Conservation (phyloP, 352 stramenopile species). For the Phytophthora foliorum region DNA sequence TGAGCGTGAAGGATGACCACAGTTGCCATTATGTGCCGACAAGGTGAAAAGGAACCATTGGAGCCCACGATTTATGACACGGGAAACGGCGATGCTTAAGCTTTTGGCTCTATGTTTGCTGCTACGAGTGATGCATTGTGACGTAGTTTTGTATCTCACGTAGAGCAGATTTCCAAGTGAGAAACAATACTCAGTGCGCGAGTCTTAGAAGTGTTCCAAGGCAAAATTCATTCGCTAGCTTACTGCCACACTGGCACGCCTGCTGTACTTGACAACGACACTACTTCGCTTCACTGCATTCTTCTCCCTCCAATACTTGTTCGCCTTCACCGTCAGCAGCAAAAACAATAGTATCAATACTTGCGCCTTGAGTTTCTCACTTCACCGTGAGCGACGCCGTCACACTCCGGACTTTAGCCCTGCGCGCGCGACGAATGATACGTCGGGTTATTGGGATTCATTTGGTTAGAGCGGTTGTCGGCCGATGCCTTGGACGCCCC, state of each 20-base stretch:
- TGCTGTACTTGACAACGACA: constrained; percentile 1
- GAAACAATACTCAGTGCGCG: too few relatives aligned
- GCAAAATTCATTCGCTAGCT: neutral
- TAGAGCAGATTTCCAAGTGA: too few relatives aligned
- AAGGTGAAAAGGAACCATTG: too few relatives aligned
- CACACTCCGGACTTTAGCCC: constrained; percentile 3
- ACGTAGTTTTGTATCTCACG: too few relatives aligned
- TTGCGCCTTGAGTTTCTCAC: neutral
- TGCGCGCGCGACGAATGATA: constrained; percentile 41
- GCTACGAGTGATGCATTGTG: too few relatives aligned
- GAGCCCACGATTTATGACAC: too few relatives aligned
- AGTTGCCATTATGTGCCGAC: too few relatives aligned
- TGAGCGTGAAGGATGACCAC: too few relatives aligned
- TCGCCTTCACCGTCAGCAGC: constrained; percentile 1
- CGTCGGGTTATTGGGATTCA: constrained; percentile 53
- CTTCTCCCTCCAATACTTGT: neutral
- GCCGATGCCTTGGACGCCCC: constrained; percentile 30
- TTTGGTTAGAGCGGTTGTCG: constrained; percentile 48
- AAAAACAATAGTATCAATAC: neutral
- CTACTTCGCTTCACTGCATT: constrained; percentile 5
- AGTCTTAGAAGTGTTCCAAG: neutral
- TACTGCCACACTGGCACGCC: neutral
- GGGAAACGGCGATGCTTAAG: too few relatives aligned
- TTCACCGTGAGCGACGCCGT: neutral
- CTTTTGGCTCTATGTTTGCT: too few relatives aligned